Conservation (phyloP, 2,329 filamentous ascomycete genomes). For the Nemania serpens region DNA sequence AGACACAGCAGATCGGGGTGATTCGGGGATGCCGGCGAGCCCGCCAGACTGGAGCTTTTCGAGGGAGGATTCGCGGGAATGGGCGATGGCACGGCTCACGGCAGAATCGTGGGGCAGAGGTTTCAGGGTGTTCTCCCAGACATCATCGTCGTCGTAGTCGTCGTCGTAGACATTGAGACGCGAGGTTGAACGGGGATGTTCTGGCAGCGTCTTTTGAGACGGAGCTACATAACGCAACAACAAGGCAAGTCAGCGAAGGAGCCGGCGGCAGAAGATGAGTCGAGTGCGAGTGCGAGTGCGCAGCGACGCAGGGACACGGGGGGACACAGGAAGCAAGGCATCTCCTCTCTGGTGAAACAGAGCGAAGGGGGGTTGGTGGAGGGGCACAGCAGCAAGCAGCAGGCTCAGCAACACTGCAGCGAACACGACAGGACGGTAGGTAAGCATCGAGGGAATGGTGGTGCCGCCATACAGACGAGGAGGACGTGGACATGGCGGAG, state of each 20-base stretch:
- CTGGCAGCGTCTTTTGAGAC: constrained; percentile 61
- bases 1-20: constrained; percentile 38
- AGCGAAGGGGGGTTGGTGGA: constrained; percentile 1
- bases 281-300: constrained; percentile 11
- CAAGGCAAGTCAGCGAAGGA: constrained; percentile 35
- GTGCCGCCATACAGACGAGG: not conserved
- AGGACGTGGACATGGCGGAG: no score
- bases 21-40: constrained; percentile 41
- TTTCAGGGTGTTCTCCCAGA: constrained; percentile 58
- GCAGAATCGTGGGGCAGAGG: constrained; percentile 49
- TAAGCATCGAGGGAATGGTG: not conserved
- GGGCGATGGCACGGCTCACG: constrained; percentile 47
- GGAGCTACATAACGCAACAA: constrained; percentile 51
- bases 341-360: constrained; percentile 42
- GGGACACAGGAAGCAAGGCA: constrained; percentile 2
- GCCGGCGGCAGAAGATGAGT: constrained; percentile 26
- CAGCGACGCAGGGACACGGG: constrained; percentile 18
- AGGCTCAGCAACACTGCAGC: constrained; percentile 13
- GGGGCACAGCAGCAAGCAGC: constrained; percentile 18
- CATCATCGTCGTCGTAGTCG: constrained; percentile 52
- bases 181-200: constrained; percentile 56
- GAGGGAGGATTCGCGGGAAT: constrained; percentile 63
- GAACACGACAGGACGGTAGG: constrained; percentile 13
- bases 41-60: constrained; percentile 54
- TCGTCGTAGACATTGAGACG: constrained; percentile 57